A percentile compares a stretch with the other conserved stretches of the same genome.
These are phyloP conservation scores for Hanseniaspora pseudoguilliermondii DNA, from an alignment of 805 yeast species.

Conservation along the genomic window DNA sequence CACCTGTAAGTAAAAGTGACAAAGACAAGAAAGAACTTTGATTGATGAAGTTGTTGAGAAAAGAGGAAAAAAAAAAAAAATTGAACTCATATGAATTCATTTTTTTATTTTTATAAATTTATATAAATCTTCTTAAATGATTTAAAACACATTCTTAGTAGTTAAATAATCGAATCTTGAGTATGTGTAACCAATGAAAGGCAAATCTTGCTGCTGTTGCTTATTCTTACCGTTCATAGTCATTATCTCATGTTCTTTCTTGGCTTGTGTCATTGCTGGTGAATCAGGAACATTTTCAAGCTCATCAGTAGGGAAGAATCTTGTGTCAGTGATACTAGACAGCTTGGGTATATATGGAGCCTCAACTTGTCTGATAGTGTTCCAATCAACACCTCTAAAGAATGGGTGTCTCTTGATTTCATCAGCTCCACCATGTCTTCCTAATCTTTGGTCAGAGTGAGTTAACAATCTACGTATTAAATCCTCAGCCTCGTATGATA, in stretches of 20 bases:
- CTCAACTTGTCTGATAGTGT: slow-evolving; percentile 68
- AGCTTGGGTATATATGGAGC: slow-evolving; percentile 92
- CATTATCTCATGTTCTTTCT: slow-evolving; percentile 33
- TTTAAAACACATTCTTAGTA: slow-evolving; percentile 41
- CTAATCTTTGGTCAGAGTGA: slow-evolving; percentile 65
- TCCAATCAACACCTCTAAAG: slow-evolving; percentile 94
- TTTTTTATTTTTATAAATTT: not conserved
- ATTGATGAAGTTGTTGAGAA: no score
- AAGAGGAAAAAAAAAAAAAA: not conserved
- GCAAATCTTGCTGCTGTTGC: slow-evolving; percentile 61
- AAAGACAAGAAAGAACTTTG: not conserved
- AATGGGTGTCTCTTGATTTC: slow-evolving; percentile 86
- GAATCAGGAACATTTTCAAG: slow-evolving; percentile 88
- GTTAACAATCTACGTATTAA: slow-evolving; percentile 66
- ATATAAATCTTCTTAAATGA: not conserved
- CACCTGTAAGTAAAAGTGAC: not conserved
- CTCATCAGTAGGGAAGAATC: slow-evolving; percentile 97
- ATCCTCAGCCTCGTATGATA: slow-evolving; percentile 81
- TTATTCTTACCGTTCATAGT: slow-evolving; percentile 33
- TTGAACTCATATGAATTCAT: no score
- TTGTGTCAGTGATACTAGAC: slow-evolving; percentile 84
- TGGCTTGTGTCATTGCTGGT: slow-evolving; percentile 55
- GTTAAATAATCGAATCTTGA: slow-evolving; percentile 89
- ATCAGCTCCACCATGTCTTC: slow-evolving; percentile 82
- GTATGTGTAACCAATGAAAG: slow-evolving; percentile 94